A percentile compares a stretch with the other conserved stretches of the same genome.
These are phyloP conservation scores for Saccharomyces mikatae DNA, from an alignment of 805 yeast genomes.

Conservation along the genomic window DNA sequence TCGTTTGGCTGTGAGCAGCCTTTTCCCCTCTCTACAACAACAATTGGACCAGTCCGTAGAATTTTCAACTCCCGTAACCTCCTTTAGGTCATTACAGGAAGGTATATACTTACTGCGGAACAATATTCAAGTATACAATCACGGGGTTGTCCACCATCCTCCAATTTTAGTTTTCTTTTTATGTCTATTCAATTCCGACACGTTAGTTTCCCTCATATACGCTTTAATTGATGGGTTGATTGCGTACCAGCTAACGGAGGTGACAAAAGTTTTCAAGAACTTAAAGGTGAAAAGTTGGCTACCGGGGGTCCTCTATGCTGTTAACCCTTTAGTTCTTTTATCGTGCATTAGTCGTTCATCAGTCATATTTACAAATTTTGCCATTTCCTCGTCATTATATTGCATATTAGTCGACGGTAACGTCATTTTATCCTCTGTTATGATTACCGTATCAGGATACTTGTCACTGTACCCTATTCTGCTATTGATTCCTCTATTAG, in stretches of 20 bases:
- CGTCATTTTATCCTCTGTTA: conserved; percentile 36
- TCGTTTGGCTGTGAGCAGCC: conserved; percentile 13
- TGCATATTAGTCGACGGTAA: conserved; percentile 36
- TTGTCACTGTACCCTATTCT: conserved; percentile 56
- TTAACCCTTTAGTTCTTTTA: conserved; percentile 74
- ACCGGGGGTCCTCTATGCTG: conserved; percentile 56
- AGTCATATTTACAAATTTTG: conserved; percentile 48
- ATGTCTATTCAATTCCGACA: conserved; percentile 6
- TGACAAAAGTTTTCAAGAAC: conserved; percentile 32
- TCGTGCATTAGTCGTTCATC: conserved; percentile 67
- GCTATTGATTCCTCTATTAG: conserved; percentile 50
- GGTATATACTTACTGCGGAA: conserved; percentile 55
- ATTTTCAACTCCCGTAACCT: conserved; percentile 30
- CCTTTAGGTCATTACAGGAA: conserved; percentile 45
- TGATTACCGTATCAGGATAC: conserved; percentile 57
- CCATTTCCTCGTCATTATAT: conserved; percentile 41
- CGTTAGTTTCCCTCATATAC: conserved; percentile 27
- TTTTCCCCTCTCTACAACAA: conserved; percentile 22
- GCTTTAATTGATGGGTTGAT: conserved; percentile 52
- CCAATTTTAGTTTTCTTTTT: conserved; percentile 54
- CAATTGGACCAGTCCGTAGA: conserved; percentile 27
- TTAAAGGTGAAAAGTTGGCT: conserved; percentile 27
- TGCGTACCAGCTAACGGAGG: conserved; percentile 43
- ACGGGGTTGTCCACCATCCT: conserved; percentile 82
- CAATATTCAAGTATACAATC: conserved; percentile 61